Evolutionary conservation across 192 early-diverging fungal species (phyloP).

Genomic region (Podila clonocystis): DNA sequence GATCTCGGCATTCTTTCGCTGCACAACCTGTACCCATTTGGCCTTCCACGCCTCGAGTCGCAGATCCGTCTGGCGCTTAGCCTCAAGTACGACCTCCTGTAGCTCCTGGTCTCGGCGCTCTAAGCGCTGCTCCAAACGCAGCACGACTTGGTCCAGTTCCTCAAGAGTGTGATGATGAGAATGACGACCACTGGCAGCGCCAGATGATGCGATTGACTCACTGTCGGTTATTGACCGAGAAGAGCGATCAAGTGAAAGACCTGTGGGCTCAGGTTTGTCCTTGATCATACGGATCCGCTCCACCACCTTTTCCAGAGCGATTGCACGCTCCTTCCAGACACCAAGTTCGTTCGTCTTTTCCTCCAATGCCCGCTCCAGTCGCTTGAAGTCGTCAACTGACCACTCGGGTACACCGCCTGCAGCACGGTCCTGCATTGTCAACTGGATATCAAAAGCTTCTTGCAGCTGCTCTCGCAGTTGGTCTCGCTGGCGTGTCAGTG

Average conservation of each 20-base stretch:
- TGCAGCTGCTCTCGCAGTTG: slow-evolving; percentile 43
- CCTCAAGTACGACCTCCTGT: slow-evolving; percentile 43
- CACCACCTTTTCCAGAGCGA: slow-evolving; percentile 47
- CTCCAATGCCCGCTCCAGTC: slow-evolving; percentile 38
- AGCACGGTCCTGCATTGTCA: slow-evolving; percentile 31
- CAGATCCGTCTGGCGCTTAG: slow-evolving; percentile 41
- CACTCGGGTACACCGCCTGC: slow-evolving; percentile 33
- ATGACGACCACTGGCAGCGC: slow-evolving; percentile 9
- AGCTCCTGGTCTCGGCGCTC: slow-evolving; percentile 48
- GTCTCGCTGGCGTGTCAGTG: slow-evolving; percentile 38
- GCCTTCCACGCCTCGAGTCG: slow-evolving; percentile 46
- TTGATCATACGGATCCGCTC: slow-evolving; percentile 51
- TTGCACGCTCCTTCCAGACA: slow-evolving; percentile 44
- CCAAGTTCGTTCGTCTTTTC: slow-evolving; percentile 41
- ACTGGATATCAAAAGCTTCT: slow-evolving; percentile 49
- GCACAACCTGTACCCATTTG: slow-evolving; percentile 50
- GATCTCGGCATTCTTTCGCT: slow-evolving; percentile 52
- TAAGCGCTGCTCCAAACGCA: slow-evolving; percentile 37
- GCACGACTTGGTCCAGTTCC: slow-evolving; percentile 45
- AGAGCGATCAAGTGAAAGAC: slow-evolving; percentile 26
- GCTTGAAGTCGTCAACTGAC: slow-evolving; percentile 42
- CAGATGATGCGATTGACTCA: slow-evolving; percentile 14
- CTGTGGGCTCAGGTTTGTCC: slow-evolving; percentile 42
- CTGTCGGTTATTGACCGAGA: slow-evolving; percentile 17
- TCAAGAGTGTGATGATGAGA: slow-evolving; percentile 31